phyloP scores from a whole-genome alignment of 805 yeast genomes.

The Suhomyces kilbournensis region DNA sequence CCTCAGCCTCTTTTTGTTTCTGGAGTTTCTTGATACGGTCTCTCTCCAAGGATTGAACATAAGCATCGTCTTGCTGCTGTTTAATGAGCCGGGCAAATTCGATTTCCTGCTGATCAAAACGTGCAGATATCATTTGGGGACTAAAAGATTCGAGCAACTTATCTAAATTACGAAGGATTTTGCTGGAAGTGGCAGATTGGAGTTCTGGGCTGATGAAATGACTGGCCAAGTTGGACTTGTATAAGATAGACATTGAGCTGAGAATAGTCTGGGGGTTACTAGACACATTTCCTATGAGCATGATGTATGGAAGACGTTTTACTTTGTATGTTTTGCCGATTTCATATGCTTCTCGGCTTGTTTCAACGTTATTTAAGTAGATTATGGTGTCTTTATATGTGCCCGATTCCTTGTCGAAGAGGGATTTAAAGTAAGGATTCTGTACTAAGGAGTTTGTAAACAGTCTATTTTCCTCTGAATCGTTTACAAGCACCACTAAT shows the following conservation, averaged over 20 bases:
- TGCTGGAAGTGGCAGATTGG: conserved; percentile 19
- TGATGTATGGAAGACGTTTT: conserved; percentile 35
- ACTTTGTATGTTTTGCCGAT: conserved; percentile 31
- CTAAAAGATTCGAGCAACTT: conserved; percentile 28
- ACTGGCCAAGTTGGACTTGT: conserved; percentile 25
- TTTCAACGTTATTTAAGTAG: conserved; percentile 29
- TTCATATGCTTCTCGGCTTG: conserved; percentile 37
- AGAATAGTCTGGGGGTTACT: conserved; percentile 30
- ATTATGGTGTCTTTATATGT: conserved; percentile 26
- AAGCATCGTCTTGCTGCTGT: conserved; percentile 44
- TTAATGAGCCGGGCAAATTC: conserved; percentile 37
- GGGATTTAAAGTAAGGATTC: conserved; percentile 15
- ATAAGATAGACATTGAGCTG: conserved; percentile 39
- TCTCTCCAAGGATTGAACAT: conserved; percentile 37
- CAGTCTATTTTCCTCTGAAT: conserved; percentile 15
- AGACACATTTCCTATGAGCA: conserved; percentile 34
- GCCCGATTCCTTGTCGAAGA: conserved; percentile 20
- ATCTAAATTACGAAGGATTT: conserved; percentile 21
- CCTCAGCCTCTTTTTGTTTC: conserved; percentile 24
- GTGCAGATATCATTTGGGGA: conserved; percentile 38
- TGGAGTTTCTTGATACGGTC: conserved; percentile 55
- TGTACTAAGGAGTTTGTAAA: conserved; percentile 16
- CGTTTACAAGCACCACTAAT: conserved; percentile 30
- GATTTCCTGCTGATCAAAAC: conserved; percentile 40
- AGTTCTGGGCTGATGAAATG: conserved; percentile 19